phyloP scores from a whole-genome alignment of 495 filamentous ascomycete species.

The Xylaria cubensis region DNA sequence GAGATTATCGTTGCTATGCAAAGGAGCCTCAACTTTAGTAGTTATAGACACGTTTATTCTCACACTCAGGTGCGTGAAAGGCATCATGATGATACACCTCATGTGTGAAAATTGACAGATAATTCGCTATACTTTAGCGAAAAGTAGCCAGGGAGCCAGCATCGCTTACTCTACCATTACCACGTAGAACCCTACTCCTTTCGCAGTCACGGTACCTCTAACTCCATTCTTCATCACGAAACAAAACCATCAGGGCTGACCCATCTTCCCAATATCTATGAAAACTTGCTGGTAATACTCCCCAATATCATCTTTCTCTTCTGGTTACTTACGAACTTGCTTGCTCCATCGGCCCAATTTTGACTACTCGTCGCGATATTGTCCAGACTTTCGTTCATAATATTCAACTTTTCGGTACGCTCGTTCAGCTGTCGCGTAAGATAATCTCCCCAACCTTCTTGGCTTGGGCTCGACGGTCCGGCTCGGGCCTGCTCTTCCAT shows the following conservation, averaged over 20 bases:
- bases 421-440: conserved; percentile 87
- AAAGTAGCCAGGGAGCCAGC: neutral
- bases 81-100: neutral
- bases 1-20: neutral
- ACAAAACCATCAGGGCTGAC: neutral
- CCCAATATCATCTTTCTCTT: conserved; percentile 83
- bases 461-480: conserved; percentile 57
- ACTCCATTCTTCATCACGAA: neutral
- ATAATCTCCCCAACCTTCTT: conserved; percentile 65
- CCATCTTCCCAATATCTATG: conserved; percentile 28
- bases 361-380: conserved; percentile 77
- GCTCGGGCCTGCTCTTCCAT: conserved; percentile 47
- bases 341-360: conserved; percentile 84
- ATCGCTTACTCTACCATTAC: neutral
- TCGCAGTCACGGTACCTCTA: neutral
- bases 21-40: neutral
- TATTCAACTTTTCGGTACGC: conserved; percentile 81
- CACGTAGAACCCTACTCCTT: neutral
- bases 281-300: conserved; percentile 55
- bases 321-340: conserved; percentile 82
- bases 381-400: conserved; percentile 85
- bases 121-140: neutral
- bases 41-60: neutral
- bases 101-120: neutral
- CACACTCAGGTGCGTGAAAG: too few species aligned